A percentile compares a stretch with the other conserved stretches of the same genome.
Evolutionary conservation across 441 rosid species (phyloP).

Genomic region (Populus hybrid): DNA sequence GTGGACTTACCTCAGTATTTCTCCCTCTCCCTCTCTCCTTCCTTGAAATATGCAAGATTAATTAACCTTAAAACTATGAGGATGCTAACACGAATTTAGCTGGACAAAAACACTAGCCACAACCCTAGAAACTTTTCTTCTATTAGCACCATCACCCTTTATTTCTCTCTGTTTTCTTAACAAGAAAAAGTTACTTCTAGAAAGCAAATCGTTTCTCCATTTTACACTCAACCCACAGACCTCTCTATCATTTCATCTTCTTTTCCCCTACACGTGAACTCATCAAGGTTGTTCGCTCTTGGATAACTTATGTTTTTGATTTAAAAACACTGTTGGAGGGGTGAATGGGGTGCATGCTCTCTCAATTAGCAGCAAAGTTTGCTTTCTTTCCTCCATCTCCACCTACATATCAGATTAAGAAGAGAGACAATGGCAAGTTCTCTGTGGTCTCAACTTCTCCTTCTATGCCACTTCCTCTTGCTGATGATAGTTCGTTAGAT

Average conservation of each 20-base stretch:
- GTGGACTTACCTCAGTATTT: not conserved
- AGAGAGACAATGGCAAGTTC: slow-evolving; percentile 62
- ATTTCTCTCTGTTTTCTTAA: no score
- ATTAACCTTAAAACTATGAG: no score
- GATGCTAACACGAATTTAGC: no score
- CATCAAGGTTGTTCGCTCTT: not conserved
- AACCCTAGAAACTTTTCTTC: no score
- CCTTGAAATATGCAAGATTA: no score
- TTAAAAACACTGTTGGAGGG: slow-evolving; percentile 13
- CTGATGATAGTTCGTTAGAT: slow-evolving; percentile 72
- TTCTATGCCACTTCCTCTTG: slow-evolving; percentile 49
- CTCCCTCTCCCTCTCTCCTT: not conserved
- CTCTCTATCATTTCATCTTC: not conserved
- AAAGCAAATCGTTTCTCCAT: not conserved
- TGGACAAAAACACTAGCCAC: no score
- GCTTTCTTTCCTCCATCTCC: slow-evolving; percentile 99
- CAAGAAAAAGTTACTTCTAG: not conserved
- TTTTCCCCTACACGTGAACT: not conserved
- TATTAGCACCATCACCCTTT: no score
- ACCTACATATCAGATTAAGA: slow-evolving; percentile 80
- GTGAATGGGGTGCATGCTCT: slow-evolving; percentile 86
- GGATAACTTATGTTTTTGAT: slow-evolving; percentile 3
- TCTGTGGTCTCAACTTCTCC: slow-evolving; percentile 43
- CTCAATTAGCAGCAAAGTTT: slow-evolving; percentile 94
- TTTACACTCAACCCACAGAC: not conserved